Base-by-base conservation (phyloP, 2,329 filamentous ascomycete genomes). In the Ceratocystis diversiconidia region DNA sequence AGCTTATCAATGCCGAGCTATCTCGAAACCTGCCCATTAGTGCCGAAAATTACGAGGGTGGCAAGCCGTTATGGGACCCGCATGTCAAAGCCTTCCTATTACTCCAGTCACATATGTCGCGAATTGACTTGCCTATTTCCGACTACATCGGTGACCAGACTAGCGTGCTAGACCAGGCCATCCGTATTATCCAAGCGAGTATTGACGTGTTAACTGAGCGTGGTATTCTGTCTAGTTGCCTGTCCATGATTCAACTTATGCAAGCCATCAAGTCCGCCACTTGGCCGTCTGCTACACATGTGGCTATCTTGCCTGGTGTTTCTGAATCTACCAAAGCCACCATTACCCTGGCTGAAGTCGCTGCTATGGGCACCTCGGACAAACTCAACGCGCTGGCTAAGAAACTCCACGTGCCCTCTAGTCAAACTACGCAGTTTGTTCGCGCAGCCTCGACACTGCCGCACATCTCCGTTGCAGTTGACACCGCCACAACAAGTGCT, bases 61-160 rank as follows among this genome's bases (percentile, higher is more conserved):
- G 85, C 8, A 78, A 96, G 50, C 92, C 92, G 1, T 89, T 99
- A 86, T 99, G 94, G 94, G 94, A 99, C 77, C 94, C 94, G 0
- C 94, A 99, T 73, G 90, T 97, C 72, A 99, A 99, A 75, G 86
- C 94, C 0, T 97, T 96, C 77, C 78, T 99, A 46, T 81, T 99
- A 1, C 81, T 99, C 0, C 95, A 99, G 75, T 91, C 94, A 0
- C 91, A 96, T 76, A 95, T 99, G 84, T 90, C 89, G 22, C 88
- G 92, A 66, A 87, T 97, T 70, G 86, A 92, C 65, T 84, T 99
- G 2, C 95, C 95, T 2, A 96, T 99, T 66, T 87, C 89, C 0
- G 94, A 99, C 80, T 99, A 99, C 73, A 91, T 99, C 2, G 94
- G 94, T 71, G 94, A 99, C 75, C 89, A 95, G 75, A 87, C 83